Conservation (phyloP, 306 rosid species). For the Cicer cuneatum region DNA sequence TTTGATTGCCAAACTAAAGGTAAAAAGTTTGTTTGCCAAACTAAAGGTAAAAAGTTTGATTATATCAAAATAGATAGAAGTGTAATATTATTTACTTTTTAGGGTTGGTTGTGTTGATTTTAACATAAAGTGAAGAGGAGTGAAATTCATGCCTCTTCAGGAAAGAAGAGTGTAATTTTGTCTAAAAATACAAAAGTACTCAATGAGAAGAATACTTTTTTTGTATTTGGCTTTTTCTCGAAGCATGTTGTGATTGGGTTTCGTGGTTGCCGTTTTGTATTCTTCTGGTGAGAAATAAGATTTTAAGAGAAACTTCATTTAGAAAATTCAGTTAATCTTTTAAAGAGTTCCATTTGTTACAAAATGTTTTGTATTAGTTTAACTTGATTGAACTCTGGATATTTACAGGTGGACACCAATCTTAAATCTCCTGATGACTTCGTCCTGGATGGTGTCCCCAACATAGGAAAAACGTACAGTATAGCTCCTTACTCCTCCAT, state of each 20-base stretch:
- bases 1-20: too few species aligned
- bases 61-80: too few species aligned
- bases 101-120: too few species aligned
- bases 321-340: neutral
- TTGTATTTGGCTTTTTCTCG: neutral
- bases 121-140: too few species aligned
- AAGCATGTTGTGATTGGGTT: conserved; percentile 15
- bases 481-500: conserved; percentile 83
- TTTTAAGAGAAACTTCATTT: conserved; percentile 26
- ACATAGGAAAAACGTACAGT: conserved; percentile 57
- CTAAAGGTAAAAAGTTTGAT: too few species aligned
- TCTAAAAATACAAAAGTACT: too few species aligned
- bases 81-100: too few species aligned
- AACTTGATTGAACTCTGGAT: conserved; percentile 40
- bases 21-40: too few species aligned
- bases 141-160: too few species aligned
- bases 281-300: conserved; percentile 13
- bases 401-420: conserved; percentile 81
- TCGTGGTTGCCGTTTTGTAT: conserved; percentile 3
- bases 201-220: neutral
- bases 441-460: conserved; percentile 65
- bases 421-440: conserved; percentile 77
- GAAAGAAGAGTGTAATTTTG: too few species aligned
- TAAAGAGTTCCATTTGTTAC: conserved; percentile 15
- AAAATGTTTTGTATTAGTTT: neutral